Base-by-base conservation (phyloP, 148 eudicot genomes). In the Rhododendron griersonianum region DNA sequence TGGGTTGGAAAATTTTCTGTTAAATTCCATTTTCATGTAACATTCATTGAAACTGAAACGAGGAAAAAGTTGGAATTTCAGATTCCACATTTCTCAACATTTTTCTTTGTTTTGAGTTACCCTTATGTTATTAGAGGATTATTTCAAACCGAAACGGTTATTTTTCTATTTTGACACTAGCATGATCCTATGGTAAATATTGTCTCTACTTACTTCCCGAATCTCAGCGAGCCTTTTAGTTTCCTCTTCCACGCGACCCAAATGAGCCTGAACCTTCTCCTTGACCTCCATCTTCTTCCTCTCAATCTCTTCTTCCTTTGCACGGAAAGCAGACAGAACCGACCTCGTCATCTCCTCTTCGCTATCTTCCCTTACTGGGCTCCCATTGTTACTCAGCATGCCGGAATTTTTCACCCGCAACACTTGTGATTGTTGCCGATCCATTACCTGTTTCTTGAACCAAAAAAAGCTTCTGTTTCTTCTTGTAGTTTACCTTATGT, bases 221-320 rank as follows among this genome's bases (percentile, higher is more conserved):
- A 97, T 97, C 80, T 92, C 95, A 81, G 98, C 96, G 73, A 97
- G 91, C 11, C 95, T 93, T 83, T 94, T 97, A 71, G 98, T 94
- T 88, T 97, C 98, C 55, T 88, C 93, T 81, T 93, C 98, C 47
- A 91, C 95, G 7, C 98, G 98, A 23, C 99, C 96, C 55, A 95
- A 85, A 21, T 94, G 98, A 88, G 93, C 93, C 33, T 93, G 93
- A 84, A 95, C 95, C 39, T 90, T 94, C 77, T 91, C 94, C 74
- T 74, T 90, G 23, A 95, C 91, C 93, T 91, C 93, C 89, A 83
- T 85, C 83, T 93, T 97, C 93, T 84, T 97, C 91, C 89, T 93
- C 92, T 93, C 96, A 45, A 97, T 97, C 93, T 95, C 99, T 51
- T 95, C 99, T 84, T 97, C 99, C 93, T 93, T 95, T 23, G 94